Percentiles rank a stretch among this genome's conserved stretches.
These are phyloP conservation scores for Morella rubra DNA, from an alignment of 306 rosid species.

Conservation along the genomic window DNA sequence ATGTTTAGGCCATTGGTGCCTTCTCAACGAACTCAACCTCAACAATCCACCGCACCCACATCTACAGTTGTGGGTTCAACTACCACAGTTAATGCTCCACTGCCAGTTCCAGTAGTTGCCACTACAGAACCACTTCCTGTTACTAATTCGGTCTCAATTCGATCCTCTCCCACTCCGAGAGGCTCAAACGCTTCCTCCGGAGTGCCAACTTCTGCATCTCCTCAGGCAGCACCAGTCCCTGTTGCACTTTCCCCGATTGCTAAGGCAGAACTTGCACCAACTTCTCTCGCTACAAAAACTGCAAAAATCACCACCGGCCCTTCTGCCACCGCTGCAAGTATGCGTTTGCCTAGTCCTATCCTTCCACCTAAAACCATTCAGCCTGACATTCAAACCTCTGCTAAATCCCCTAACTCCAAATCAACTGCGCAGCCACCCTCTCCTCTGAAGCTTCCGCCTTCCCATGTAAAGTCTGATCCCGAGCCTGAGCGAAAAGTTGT, in stretches of 20 bases:
- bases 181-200: slow-evolving; percentile 16
- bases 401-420: slow-evolving; percentile 37
- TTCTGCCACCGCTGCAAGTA: not conserved
- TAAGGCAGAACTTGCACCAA: not conserved
- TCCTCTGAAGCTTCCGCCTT: slow-evolving; percentile 58
- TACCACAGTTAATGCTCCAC: too few species aligned
- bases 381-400: slow-evolving; percentile 32
- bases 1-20: slow-evolving; percentile 15
- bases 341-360: not conserved
- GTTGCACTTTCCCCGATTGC: slow-evolving; percentile 7
- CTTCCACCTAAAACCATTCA: slow-evolving; percentile 31
- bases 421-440: slow-evolving; percentile 49
- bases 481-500: slow-evolving; percentile 27
- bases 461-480: slow-evolving; percentile 37
- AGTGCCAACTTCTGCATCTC: too few species aligned
- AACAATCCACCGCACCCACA: not conserved
- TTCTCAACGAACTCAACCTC: not conserved
- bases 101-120: too few species aligned
- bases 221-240: too few species aligned
- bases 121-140: not conserved
- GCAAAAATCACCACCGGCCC: not conserved
- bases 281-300: slow-evolving; percentile 32
- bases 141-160: not conserved
- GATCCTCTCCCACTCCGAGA: not conserved
- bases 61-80: too few species aligned